Conservation (phyloP, 768 basidiomycete genomes). For the Trametes cubensis region DNA sequence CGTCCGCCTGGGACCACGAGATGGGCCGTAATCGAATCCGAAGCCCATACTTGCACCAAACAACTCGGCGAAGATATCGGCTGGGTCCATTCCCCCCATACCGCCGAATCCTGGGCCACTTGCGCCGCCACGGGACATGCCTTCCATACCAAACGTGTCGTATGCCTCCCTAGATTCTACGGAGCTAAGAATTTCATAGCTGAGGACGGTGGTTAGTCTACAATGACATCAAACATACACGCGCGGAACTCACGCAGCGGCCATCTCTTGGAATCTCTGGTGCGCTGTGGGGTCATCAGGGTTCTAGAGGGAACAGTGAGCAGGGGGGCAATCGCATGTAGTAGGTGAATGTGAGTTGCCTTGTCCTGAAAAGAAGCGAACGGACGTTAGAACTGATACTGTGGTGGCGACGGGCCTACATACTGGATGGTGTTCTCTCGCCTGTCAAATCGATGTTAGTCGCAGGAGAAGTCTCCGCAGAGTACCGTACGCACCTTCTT, state of each 20-base stretch:
- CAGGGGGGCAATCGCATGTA: background rate
- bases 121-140: slow-evolving; percentile 54
- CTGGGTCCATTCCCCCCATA: slow-evolving; percentile 51
- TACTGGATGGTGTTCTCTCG: slow-evolving; percentile 88
- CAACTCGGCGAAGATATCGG: slow-evolving; percentile 76
- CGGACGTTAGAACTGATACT: background rate
- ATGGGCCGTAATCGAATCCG: slow-evolving; percentile 58
- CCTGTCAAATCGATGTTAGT: slow-evolving; percentile 47
- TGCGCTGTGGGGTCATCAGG: slow-evolving; percentile 85
- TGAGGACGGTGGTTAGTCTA: slow-evolving; percentile 33
- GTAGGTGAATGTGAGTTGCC: slow-evolving; percentile 38
- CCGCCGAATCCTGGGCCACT: slow-evolving; percentile 33
- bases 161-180: slow-evolving; percentile 69
- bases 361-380: slow-evolving; percentile 60
- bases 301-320: slow-evolving; percentile 53
- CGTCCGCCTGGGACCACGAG: slow-evolving; percentile 45
- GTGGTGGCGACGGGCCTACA: slow-evolving; percentile 30
- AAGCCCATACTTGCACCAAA: slow-evolving; percentile 68
- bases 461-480: slow-evolving; percentile 15
- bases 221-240: background rate
- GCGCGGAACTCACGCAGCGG: slow-evolving; percentile 67
- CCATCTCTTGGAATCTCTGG: slow-evolving; percentile 86
- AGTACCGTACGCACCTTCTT: slow-evolving; percentile 65
- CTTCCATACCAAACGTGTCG: slow-evolving; percentile 74
- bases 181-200: slow-evolving; percentile 84